Conservation (phyloP, 1,284 basidiomycete species). For the Rhodotorula sp. region DNA sequence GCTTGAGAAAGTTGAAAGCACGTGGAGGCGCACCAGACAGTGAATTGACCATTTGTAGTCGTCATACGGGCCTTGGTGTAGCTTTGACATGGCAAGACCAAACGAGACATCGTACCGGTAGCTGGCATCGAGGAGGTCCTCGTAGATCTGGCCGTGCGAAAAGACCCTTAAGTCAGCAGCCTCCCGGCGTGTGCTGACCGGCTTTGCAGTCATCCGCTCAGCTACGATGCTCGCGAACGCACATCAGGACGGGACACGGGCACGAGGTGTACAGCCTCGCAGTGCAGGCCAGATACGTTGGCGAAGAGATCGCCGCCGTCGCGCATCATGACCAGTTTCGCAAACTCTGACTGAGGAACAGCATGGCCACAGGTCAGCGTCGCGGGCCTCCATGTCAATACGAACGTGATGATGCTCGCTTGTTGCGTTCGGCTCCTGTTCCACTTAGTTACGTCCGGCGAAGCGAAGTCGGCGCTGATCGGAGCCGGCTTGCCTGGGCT, state of each 20-base stretch:
- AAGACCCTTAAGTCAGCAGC: too few relatives aligned
- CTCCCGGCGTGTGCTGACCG: too few relatives aligned
- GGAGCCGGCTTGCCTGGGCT: too few relatives aligned
- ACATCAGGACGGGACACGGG: not conserved
- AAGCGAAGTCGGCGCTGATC: too few relatives aligned
- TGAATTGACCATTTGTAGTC: not conserved
- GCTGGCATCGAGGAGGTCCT: not conserved
- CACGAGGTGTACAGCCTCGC: not conserved
- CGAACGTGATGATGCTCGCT: too few relatives aligned
- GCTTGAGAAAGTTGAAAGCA: too few relatives aligned
- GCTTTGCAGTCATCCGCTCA: too few relatives aligned
- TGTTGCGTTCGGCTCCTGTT: too few relatives aligned
- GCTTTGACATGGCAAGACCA: not conserved
- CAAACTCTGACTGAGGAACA: not conserved
- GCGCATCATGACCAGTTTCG: not conserved
- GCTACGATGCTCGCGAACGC: not conserved
- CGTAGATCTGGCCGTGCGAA: not conserved
- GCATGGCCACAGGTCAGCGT: too few relatives aligned
- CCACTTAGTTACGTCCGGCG: too few relatives aligned
- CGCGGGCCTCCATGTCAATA: too few relatives aligned
- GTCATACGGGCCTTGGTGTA: not conserved
- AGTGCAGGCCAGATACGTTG: not conserved
- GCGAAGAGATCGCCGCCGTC: constrained; percentile 2
- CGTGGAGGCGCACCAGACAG: not conserved
- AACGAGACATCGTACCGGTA: not conserved